A percentile compares a stretch with the other conserved stretches of the same genome.
These are phyloP conservation scores for Linum usitatissimum DNA, from an alignment of 345 rosid species.

Conservation along the genomic window DNA sequence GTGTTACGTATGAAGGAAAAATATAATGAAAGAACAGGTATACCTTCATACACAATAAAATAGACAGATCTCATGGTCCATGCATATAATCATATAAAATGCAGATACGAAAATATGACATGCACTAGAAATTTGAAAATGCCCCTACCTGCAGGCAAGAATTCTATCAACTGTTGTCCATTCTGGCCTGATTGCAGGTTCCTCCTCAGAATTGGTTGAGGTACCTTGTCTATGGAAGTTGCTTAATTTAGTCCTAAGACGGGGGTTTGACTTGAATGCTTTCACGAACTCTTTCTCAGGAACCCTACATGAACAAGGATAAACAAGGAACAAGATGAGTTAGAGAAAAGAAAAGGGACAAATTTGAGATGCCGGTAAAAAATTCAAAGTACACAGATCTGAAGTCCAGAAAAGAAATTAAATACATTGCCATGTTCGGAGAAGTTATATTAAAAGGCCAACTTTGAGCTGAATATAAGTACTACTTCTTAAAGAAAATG, in stretches of 20 bases:
- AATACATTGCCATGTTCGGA: background rate
- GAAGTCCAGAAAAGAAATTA: background rate
- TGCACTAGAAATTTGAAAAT: slow-evolving; percentile 3
- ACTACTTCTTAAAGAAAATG: background rate
- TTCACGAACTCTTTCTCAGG: slow-evolving; percentile 84
- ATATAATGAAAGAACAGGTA: no score
- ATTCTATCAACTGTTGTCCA: slow-evolving; percentile 99
- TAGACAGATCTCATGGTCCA: background rate
- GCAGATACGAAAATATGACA: background rate
- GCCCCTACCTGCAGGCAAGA: slow-evolving; percentile 70
- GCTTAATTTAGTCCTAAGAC: slow-evolving; percentile 77
- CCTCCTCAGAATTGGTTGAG: slow-evolving; percentile 65
- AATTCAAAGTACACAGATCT: slow-evolving; percentile 4
- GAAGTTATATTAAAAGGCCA: background rate
- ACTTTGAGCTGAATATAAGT: background rate
- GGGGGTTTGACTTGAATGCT: slow-evolving; percentile 91
- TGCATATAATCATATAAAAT: background rate
- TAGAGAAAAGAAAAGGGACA: background rate
- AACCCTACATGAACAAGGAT: slow-evolving; percentile 38
- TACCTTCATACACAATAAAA: background rate
- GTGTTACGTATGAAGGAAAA: no score
- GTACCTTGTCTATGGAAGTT: slow-evolving; percentile 75
- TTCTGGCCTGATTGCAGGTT: slow-evolving; percentile 84
- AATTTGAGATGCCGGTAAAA: background rate
- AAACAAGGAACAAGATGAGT: background rate